Conservation (phyloP, 768 basidiomycete genomes). For the Omphalotus guepiniiformis region DNA sequence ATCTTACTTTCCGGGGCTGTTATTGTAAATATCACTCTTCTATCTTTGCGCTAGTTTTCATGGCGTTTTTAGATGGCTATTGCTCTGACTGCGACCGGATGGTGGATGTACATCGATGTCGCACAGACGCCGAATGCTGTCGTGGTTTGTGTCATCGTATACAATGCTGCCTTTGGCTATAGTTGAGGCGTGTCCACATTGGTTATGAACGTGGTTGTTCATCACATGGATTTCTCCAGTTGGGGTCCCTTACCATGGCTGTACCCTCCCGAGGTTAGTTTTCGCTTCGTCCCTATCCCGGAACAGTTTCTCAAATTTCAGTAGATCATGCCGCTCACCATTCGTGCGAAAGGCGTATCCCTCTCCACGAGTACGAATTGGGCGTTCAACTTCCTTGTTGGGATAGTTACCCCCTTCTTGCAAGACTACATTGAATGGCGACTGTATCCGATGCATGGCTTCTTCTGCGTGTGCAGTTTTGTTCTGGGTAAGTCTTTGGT, state of each 20-base stretch:
- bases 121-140: constrained; percentile 83
- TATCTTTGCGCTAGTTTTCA: background rate
- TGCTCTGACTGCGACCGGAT: constrained; percentile 76
- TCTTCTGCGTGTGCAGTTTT: constrained; percentile 86
- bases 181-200: constrained; percentile 37
- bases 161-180: constrained; percentile 92
- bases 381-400: constrained; percentile 89
- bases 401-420: constrained; percentile 80
- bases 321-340: constrained; percentile 83
- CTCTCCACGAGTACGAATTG: constrained; percentile 88
- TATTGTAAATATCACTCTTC: constrained; percentile 41
- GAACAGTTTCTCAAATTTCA: constrained; percentile 8
- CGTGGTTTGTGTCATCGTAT: constrained; percentile 84
- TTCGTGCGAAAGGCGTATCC: constrained; percentile 95
- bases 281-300: background rate
- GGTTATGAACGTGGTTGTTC: background rate
- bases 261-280: constrained; percentile 75
- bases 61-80: constrained; percentile 63
- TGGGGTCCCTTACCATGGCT: constrained; percentile 91
- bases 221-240: constrained; percentile 24
- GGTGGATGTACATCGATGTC: constrained; percentile 91
- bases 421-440: constrained; percentile 89
- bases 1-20: constrained; percentile 87
- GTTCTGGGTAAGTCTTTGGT: constrained; percentile 52
- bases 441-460: constrained; percentile 93